Percentiles rank a stretch among this genome's conserved stretches.
Evolutionary conservation across 768 basidiomycete genomes (phyloP).

Genomic region (Hypsizygus marmoreus): DNA sequence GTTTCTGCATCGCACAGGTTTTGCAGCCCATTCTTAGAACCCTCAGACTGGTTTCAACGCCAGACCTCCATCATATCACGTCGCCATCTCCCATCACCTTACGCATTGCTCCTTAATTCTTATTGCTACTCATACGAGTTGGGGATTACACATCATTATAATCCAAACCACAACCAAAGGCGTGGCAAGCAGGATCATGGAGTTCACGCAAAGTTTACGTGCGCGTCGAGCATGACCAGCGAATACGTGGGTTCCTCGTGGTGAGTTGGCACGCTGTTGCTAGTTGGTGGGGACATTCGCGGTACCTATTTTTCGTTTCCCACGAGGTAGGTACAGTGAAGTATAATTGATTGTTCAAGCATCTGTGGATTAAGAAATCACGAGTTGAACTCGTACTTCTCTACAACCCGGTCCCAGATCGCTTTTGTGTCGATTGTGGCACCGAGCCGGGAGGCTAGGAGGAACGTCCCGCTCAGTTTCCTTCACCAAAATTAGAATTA

Average conservation of each 20-base stretch:
- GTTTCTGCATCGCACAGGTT: constrained; percentile 6
- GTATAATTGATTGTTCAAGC: too few relatives aligned
- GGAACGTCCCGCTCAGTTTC: constrained; percentile 81
- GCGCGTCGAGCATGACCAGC: constrained; percentile 85
- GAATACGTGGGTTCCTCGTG: too few relatives aligned
- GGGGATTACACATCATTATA: constrained; percentile 3
- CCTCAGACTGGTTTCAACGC: constrained; percentile 26
- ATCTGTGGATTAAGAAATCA: constrained; percentile 3
- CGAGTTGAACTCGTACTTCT: constrained; percentile 36
- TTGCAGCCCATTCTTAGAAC: too few relatives aligned
- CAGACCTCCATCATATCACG: constrained; percentile 15
- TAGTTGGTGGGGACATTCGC: too few relatives aligned
- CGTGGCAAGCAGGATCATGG: constrained; percentile 81
- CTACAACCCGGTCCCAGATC: constrained; percentile 75
- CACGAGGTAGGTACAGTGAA: too few relatives aligned
- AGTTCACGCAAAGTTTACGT: too few relatives aligned
- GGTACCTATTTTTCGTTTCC: too few relatives aligned
- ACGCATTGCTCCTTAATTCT: constrained; percentile 5
- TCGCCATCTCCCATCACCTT: too few relatives aligned
- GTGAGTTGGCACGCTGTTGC: too few relatives aligned
- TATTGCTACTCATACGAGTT: constrained; percentile 8
- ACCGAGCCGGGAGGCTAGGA: constrained; percentile 73
- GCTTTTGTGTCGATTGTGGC: constrained; percentile 72
- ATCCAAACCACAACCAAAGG: too few relatives aligned
- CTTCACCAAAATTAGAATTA: constrained; percentile 32